These are phyloP conservation scores for Trichothecium roseum DNA, from an alignment of 2,329 filamentous ascomycete species.

Conservation along the genomic window DNA sequence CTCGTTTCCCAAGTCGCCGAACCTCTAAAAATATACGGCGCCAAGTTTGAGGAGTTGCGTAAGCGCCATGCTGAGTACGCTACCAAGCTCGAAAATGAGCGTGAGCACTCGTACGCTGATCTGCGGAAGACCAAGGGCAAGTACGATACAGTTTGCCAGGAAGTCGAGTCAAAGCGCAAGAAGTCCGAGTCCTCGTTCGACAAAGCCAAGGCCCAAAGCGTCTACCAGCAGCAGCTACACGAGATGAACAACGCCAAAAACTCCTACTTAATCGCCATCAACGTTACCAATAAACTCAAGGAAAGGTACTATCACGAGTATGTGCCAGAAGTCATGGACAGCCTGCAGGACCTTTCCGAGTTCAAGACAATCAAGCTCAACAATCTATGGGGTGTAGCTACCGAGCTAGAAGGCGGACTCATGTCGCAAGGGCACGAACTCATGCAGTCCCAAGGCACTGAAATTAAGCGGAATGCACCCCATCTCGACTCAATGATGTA, in stretches of 20 bases:
- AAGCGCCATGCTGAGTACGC: constrained; percentile 88
- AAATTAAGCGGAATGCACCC: constrained; percentile 82
- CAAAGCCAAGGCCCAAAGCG: constrained; percentile 80
- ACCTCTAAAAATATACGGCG: constrained; percentile 64
- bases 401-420: constrained; percentile 69
- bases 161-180: constrained; percentile 88
- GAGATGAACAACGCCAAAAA: constrained; percentile 99
- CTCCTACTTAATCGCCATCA: constrained; percentile 92
- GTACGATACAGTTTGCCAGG: constrained; percentile 87
- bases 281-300: constrained; percentile 95
- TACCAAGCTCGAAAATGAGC: constrained; percentile 77
- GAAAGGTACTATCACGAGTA: constrained; percentile 97
- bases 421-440: constrained; percentile 63
- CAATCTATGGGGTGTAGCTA: constrained; percentile 71
- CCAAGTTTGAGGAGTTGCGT: constrained; percentile 80
- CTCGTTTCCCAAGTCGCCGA: constrained; percentile 75
- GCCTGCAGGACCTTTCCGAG: constrained; percentile 86
- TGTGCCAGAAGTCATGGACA: constrained; percentile 85
- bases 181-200: constrained; percentile 93
- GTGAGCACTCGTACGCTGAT: constrained; percentile 73
- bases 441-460: constrained; percentile 61
- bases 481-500: constrained; percentile 97
- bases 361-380: constrained; percentile 80
- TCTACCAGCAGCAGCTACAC: constrained; percentile 82
- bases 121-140: constrained; percentile 85